Conservation (phyloP, 1,284 basidiomycete species). For the Ceratobasidium sp. region DNA sequence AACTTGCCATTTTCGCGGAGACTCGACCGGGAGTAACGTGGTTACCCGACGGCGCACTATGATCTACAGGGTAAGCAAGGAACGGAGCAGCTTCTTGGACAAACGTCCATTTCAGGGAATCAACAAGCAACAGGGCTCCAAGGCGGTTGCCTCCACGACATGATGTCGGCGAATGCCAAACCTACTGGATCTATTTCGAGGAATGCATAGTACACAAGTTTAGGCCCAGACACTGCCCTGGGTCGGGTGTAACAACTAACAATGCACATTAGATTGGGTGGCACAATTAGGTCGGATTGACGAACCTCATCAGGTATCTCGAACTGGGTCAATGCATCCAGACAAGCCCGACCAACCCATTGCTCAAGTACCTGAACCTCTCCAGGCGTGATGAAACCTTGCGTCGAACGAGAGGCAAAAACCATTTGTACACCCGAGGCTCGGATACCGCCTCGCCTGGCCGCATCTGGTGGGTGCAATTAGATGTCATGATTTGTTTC, state of each 20-base stretch:
- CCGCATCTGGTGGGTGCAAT: background rate
- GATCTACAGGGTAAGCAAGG: background rate
- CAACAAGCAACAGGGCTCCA: background rate
- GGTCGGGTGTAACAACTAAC: constrained; percentile 23
- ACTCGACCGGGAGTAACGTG: background rate
- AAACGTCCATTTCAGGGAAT: background rate
- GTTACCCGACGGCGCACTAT: background rate
- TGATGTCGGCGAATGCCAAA: background rate
- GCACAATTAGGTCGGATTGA: background rate
- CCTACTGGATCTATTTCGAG: background rate
- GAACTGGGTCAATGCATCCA: constrained; percentile 56
- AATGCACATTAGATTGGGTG: constrained; percentile 2
- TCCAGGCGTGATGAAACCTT: constrained; percentile 76
- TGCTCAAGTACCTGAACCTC: constrained; percentile 68
- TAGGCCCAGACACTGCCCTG: constrained; percentile 36
- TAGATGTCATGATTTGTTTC: background rate
- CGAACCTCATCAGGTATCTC: constrained; percentile 35
- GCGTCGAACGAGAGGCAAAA: constrained; percentile 78
- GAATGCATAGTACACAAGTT: background rate
- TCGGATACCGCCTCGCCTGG: constrained; percentile 54
- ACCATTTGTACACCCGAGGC: constrained; percentile 84
- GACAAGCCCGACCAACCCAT: constrained; percentile 64
- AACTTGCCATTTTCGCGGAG: constrained; percentile 22
- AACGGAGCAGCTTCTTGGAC: background rate
- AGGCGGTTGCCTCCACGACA: constrained; percentile 2